A percentile compares a stretch with the other conserved stretches of the same genome.
phyloP scores from a whole-genome alignment of 2,329 filamentous ascomycete genomes.

The Sphaerulina populicola region DNA sequence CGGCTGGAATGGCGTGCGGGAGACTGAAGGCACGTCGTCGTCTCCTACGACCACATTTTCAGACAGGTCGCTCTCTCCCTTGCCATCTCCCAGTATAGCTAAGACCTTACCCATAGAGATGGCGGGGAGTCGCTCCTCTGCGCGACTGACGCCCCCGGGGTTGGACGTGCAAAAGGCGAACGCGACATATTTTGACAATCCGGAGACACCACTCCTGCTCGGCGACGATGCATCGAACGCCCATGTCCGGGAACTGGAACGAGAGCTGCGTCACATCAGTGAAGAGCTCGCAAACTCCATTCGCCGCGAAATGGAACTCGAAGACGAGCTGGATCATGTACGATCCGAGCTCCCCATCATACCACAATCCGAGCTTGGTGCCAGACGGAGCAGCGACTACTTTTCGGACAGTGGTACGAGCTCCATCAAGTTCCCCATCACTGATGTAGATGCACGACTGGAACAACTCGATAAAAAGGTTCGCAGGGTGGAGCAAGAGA shows the following conservation, averaged over 20 bases:
- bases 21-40: slow-evolving; percentile 44
- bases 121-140: slow-evolving; percentile 23
- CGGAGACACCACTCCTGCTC: slow-evolving; percentile 40
- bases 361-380: slow-evolving; percentile 40
- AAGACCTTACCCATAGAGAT: slow-evolving; percentile 29
- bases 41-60: slow-evolving; percentile 57
- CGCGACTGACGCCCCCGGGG: slow-evolving; percentile 37
- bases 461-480: slow-evolving; percentile 76
- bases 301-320: slow-evolving; percentile 87
- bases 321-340: slow-evolving; percentile 82
- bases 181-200: slow-evolving; percentile 41
- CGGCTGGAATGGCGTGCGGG: slow-evolving; percentile 53
- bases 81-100: slow-evolving; percentile 44
- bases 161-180: slow-evolving; percentile 48
- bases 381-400: slow-evolving; percentile 86
- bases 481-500: slow-evolving; percentile 80
- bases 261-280: slow-evolving; percentile 88
- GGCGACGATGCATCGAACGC: slow-evolving; percentile 40
- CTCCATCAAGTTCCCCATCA: slow-evolving; percentile 65
- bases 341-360: slow-evolving; percentile 63
- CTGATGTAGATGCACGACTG: slow-evolving; percentile 48
- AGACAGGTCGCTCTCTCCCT: slow-evolving; percentile 50
- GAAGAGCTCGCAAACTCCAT: slow-evolving; percentile 88
- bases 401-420: slow-evolving; percentile 93
- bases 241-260: slow-evolving; percentile 81